Percentiles rank a stretch among this genome's conserved stretches.
phyloP scores from a whole-genome alignment of 345 rosid species.

The Salix exigua region DNA sequence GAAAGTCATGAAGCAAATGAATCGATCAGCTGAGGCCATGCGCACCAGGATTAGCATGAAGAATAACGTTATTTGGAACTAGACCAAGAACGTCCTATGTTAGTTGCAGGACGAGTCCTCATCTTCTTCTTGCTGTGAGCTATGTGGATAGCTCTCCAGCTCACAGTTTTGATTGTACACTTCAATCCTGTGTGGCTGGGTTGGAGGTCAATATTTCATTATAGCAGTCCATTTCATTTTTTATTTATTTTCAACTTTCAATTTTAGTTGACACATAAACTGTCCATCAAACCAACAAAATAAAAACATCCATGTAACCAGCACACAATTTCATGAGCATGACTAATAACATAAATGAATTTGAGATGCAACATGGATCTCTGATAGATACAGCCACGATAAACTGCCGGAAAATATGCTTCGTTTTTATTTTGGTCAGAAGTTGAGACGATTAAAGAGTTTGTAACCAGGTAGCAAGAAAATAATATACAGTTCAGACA shows the following conservation, averaged over 20 bases:
- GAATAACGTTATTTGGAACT: conserved; percentile 63
- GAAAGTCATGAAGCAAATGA: too few species aligned
- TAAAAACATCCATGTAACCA: too few species aligned
- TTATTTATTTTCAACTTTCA: too few species aligned
- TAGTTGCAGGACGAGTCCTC: conserved; percentile 18
- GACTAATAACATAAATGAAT: too few species aligned
- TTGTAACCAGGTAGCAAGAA: background rate
- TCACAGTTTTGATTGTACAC: background rate
- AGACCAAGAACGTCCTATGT: conserved; percentile 77
- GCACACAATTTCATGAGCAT: too few species aligned
- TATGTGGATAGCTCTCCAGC: background rate
- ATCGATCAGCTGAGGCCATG: too few species aligned
- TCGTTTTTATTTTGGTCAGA: background rate
- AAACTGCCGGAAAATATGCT: background rate
- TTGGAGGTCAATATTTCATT: background rate
- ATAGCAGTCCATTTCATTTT: background rate
- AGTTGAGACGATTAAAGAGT: background rate
- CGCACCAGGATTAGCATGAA: too few species aligned
- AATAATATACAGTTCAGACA: background rate
- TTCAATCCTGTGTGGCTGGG: background rate
- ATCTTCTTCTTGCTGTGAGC: background rate
- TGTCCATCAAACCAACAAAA: too few species aligned
- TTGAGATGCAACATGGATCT: too few species aligned
- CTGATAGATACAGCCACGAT: background rate
- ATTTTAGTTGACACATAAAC: too few species aligned